Evolutionary conservation across 2,329 filamentous ascomycete species (phyloP), one percentile per base, ranked within the genome.

Genomic region (Colletotrichum sp.): DNA sequence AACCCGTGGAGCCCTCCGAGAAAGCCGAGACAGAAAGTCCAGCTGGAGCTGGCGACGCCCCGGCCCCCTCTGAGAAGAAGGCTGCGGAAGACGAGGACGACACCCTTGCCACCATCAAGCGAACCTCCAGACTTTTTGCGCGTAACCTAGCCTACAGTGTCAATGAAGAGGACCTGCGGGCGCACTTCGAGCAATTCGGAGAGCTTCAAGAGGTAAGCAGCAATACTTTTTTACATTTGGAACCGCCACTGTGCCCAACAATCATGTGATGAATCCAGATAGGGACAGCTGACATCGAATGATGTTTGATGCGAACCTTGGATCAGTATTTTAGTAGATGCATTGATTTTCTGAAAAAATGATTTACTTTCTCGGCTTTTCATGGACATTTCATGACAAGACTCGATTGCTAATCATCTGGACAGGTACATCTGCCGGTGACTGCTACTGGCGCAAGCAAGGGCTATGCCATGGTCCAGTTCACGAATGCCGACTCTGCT

Each of bases 261-360:
- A 76, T 79, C 48, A 66, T 70, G 58, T 96, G 97, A 99, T 99
- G 96, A 99, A 95, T 88, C 92, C 94, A 94, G 97, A 99, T 99
- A 99, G 97, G 97, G 97, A 99, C 97, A 99, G 93, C 96, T 96
- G 94, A 98, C 96, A 94, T 94, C 89, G 81, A 84, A 86, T 82
- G 87, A 95, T 94, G 95, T 89, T 89, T 99, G 96, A 98, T 96
- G 94, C 92, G 89, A 95, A 90, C 86, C 88, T 92, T 93, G 94
- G 93, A 93, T 96, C 93, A 95, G 91, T 94, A 97, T 98, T 98
- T 98, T 99, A 98, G 97, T 99, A 99, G 96, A 99, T 98, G 95
- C 95, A 94, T 96, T 93, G 95, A 94, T 86, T 89, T 88, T 91
- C 95, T 97, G 94, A 96, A 87, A 87, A 21, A 64, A 68, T 72